A percentile compares a stretch with the other conserved stretches of the same genome.
phyloP scores from a whole-genome alignment of 1,284 basidiomycete species.

The Pholiota adiposa region DNA sequence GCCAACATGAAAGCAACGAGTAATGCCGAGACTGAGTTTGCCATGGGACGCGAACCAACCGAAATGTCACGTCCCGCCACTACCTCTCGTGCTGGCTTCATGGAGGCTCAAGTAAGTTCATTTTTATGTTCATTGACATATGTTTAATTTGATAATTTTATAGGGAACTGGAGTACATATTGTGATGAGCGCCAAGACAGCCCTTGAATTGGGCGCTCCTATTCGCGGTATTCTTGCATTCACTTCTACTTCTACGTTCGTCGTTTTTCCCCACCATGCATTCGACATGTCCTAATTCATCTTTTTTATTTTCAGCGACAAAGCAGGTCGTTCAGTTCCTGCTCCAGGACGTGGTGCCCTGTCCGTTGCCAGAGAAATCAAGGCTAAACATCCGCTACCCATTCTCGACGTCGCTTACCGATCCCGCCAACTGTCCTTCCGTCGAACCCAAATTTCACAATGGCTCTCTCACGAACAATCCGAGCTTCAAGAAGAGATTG shows the following conservation, averaged over 20 bases:
- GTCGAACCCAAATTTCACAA: conserved; percentile 89
- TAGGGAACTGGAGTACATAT: conserved; percentile 93
- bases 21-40: conserved; percentile 95
- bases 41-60: conserved; percentile 97
- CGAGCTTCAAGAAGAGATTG: conserved; percentile 80
- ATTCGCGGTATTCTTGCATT: conserved; percentile 95
- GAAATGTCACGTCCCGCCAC: conserved; percentile 99
- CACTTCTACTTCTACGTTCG: conserved; percentile 94
- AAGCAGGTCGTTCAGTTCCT: conserved; percentile 93
- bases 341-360: conserved; percentile 92
- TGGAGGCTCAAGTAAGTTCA: conserved; percentile 80
- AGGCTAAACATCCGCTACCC: conserved; percentile 73
- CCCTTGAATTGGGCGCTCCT: conserved; percentile 91
- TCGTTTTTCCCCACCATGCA: conserved; percentile 20
- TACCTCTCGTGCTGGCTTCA: conserved; percentile 95
- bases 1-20: conserved; percentile 99
- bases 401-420: conserved; percentile 88
- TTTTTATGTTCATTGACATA: neutral
- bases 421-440: conserved; percentile 90
- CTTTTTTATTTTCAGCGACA: conserved; percentile 65
- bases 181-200: conserved; percentile 96
- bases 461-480: conserved; percentile 91
- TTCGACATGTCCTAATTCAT: conserved; percentile 16
- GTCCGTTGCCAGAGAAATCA: conserved; percentile 82
- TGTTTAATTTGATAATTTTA: neutral